Evolutionary conservation across 2,329 filamentous ascomycete genomes (phyloP), one percentile per base, ranked within the genome.

Genomic region (Colletotrichum incanum): DNA sequence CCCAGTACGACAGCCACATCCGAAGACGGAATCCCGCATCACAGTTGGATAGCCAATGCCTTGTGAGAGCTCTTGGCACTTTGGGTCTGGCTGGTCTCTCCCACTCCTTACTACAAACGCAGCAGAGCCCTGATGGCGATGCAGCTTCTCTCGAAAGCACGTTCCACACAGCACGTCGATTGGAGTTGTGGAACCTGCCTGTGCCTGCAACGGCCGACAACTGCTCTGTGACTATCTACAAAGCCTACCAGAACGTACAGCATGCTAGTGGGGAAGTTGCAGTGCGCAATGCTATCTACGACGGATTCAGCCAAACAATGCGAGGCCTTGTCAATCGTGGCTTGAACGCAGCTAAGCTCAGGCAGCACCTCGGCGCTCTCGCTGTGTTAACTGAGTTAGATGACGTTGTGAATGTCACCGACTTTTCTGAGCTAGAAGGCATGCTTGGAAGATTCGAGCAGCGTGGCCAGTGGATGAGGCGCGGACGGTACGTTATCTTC

Each of bases 151-250:
- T 93, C 9, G 92, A 94, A 58, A 93, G 89, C 73, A 94, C 94
- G 65, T 93, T 97, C 74, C 89, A 91, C 65, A 94, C 94, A 7
- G 95, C 95, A 26, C 90, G 94, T 72, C 93, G 93, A 75, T 86
- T 98, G 20, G 95, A 96, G 76, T 93, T 96, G 77, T 99, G 96
- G 96, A 95, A 98, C 79, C 87, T 98, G 26, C 93, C 94, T 18
- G 91, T 92, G 0, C 93, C 95, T 0, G 85, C 87, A 9, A 83
- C 86, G 3, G 89, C 88, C 60, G 85, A 87, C 16, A 92, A 90
- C 39, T 90, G 92, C 67, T 86, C 92, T 1, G 91, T 92, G 3
- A 92, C 90, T 1, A 85, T 96, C 0, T 98, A 97, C 82, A 93
- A 92, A 76, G 91, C 91, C 0, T 95, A 97, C 71, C 94, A 98